These are phyloP conservation scores for Endotrypanum monterogeii DNA, from an alignment of 208 protist genomes.

Conservation along the genomic window DNA sequence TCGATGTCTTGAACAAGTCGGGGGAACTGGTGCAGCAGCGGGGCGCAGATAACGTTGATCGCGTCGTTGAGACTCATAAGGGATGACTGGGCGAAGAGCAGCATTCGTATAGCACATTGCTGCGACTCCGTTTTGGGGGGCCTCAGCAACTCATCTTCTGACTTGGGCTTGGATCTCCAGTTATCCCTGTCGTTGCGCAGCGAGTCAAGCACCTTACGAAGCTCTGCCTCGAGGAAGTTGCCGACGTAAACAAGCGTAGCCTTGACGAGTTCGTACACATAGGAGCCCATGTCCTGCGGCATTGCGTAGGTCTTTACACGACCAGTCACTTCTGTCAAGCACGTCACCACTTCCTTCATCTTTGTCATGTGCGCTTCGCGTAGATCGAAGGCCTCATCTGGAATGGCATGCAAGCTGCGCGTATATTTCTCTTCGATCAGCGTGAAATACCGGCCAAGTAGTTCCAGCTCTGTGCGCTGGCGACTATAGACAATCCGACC, in stretches of 20 bases:
- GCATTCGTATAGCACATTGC: conserved; percentile 83
- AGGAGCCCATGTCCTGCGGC: conserved; percentile 44
- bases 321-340: conserved; percentile 56
- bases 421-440: conserved; percentile 85
- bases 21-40: conserved; percentile 53
- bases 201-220: conserved; percentile 69
- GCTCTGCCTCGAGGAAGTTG: conserved; percentile 64
- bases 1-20: conserved; percentile 61
- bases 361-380: conserved; percentile 86
- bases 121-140: conserved; percentile 71
- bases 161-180: conserved; percentile 71
- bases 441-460: conserved; percentile 70
- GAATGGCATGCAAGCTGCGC: conserved; percentile 65
- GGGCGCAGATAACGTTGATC: conserved; percentile 48
- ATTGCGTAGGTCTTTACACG: conserved; percentile 64
- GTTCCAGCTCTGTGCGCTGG: conserved; percentile 51
- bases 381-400: conserved; percentile 75
- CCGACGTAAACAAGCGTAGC: conserved; percentile 49
- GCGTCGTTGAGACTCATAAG: conserved; percentile 72
- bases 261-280: conserved; percentile 63
- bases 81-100: conserved; percentile 84
- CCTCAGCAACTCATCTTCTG: conserved; percentile 65
- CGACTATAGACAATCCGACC: conserved; percentile 46
- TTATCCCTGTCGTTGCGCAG: conserved; percentile 67
- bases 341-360: conserved; percentile 68